phyloP scores from a whole-genome alignment of 768 basidiomycete species.

The Psilocybe tampanensis region DNA sequence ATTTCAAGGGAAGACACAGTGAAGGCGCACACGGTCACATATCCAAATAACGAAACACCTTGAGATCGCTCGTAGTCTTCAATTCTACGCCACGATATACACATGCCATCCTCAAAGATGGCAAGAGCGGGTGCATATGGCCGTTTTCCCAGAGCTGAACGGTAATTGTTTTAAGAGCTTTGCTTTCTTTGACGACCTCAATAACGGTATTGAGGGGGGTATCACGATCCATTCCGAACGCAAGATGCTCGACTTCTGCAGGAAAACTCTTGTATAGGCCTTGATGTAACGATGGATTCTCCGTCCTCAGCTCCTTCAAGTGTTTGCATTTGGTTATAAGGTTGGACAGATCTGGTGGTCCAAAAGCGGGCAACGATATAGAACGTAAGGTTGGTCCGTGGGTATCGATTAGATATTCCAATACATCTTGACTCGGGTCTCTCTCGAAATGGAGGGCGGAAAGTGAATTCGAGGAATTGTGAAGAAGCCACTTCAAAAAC shows the following conservation, averaged over 20 bases:
- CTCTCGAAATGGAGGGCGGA: constrained; percentile 59
- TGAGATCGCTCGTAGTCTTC: constrained; percentile 50
- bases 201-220: constrained; percentile 57
- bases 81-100: constrained; percentile 62
- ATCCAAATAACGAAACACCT: constrained; percentile 45
- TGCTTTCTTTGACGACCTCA: constrained; percentile 49
- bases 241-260: constrained; percentile 51
- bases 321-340: constrained; percentile 49
- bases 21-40: constrained; percentile 14
- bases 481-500: constrained; percentile 72
- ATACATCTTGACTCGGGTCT: constrained; percentile 55
- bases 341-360: constrained; percentile 45
- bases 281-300: constrained; percentile 50
- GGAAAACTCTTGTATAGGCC: constrained; percentile 52
- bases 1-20: not conserved
- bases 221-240: constrained; percentile 61
- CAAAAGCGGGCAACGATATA: constrained; percentile 59
- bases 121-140: constrained; percentile 48
- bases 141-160: constrained; percentile 58
- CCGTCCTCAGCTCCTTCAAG: constrained; percentile 59
- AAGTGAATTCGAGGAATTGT: constrained; percentile 53
- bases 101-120: constrained; percentile 64
- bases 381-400: constrained; percentile 54
- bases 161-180: constrained; percentile 49
- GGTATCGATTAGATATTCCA: constrained; percentile 54